These are phyloP conservation scores for Talaromyces pinophilus DNA, from an alignment of 2,329 filamentous ascomycete species.

Conservation along the genomic window DNA sequence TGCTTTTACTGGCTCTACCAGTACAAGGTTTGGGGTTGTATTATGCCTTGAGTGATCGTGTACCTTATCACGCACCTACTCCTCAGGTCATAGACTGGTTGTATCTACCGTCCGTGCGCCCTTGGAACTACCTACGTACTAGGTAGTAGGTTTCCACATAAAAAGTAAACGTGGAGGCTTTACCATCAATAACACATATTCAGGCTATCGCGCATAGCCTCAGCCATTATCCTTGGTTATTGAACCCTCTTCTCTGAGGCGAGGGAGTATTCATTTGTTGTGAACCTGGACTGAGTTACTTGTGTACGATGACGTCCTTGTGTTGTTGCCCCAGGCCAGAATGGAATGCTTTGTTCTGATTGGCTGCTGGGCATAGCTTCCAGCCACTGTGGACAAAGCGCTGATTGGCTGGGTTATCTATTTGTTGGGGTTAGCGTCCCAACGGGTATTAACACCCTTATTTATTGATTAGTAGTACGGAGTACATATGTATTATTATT, in stretches of 20 bases:
- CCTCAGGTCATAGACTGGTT: background rate
- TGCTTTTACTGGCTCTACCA: background rate
- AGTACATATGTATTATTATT: background rate
- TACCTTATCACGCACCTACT: background rate
- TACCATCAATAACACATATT: background rate
- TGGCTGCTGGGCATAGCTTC: background rate
- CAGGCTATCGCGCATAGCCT: background rate
- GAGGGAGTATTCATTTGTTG: background rate
- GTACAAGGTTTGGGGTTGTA: background rate
- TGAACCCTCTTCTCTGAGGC: background rate
- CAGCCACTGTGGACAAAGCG: background rate
- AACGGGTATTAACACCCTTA: background rate
- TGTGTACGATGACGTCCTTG: background rate
- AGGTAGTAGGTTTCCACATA: background rate
- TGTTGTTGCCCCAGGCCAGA: background rate
- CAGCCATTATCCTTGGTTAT: background rate
- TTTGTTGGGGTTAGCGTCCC: slow-evolving; percentile 22
- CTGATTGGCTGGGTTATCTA: background rate
- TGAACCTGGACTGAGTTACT: background rate
- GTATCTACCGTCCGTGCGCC: background rate
- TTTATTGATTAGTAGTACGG: background rate
- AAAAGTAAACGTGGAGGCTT: background rate
- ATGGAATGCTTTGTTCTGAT: background rate
- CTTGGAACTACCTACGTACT: background rate
- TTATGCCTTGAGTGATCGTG: background rate